Percentiles rank a stretch among this genome's conserved stretches.
Conservation (phyloP, 2,329 filamentous ascomycete genomes). For the Arthrobotrys entomopaga region DNA sequence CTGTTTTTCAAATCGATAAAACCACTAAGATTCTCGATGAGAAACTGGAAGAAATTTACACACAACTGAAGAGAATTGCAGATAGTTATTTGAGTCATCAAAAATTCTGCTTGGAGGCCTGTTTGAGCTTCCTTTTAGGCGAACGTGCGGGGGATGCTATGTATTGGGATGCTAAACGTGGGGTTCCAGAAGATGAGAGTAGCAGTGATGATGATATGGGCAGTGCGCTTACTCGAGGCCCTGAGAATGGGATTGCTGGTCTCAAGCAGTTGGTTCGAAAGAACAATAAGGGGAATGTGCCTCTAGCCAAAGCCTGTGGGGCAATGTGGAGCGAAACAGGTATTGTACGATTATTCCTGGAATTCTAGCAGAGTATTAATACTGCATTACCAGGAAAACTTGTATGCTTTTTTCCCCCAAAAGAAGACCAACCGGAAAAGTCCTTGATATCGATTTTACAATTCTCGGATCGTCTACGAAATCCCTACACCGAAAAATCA, state of each 20-base stretch:
- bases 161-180: conserved; percentile 61
- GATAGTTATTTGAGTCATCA: conserved; percentile 67
- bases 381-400: conserved; percentile 65
- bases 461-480: conserved; percentile 65
- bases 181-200: conserved; percentile 72
- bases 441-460: conserved; percentile 66
- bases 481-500: conserved; percentile 55
- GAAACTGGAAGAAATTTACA: conserved; percentile 65
- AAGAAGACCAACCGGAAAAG: conserved; percentile 70
- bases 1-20: conserved; percentile 68
- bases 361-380: conserved; percentile 3
- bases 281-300: conserved; percentile 70
- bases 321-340: conserved; percentile 58
- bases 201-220: conserved; percentile 84
- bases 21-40: conserved; percentile 69
- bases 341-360: conserved; percentile 7
- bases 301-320: conserved; percentile 68
- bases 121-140: conserved; percentile 71
- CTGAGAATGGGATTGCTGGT: conserved; percentile 25
- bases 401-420: conserved; percentile 75
- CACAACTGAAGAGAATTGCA: conserved; percentile 68
- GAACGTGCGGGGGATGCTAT: conserved; percentile 69
- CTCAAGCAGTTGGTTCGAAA: conserved; percentile 53
- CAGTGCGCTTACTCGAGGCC: conserved; percentile 55
- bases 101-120: conserved; percentile 70